phyloP scores from a whole-genome alignment of 1,284 basidiomycete species.

The Phellopilus nigrolimitatus region DNA sequence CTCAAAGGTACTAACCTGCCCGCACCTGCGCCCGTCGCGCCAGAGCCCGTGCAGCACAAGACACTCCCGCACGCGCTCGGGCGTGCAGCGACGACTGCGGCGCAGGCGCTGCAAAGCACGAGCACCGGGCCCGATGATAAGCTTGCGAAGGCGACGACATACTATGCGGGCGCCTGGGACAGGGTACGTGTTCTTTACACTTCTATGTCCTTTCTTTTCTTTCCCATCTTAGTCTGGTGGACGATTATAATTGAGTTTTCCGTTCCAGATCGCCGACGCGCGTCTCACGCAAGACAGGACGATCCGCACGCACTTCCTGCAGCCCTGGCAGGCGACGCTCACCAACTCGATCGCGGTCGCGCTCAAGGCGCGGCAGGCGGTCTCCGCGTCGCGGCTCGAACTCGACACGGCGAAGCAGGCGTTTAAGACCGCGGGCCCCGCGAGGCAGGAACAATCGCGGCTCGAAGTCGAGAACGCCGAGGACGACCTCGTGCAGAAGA shows the following conservation, averaged over 20 bases:
- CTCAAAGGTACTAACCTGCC: constrained; percentile 88
- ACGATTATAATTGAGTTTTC: background rate
- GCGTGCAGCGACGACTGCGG: constrained; percentile 74
- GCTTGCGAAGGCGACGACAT: constrained; percentile 71
- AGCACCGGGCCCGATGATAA: constrained; percentile 53
- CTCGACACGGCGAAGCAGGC: constrained; percentile 68
- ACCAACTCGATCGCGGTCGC: constrained; percentile 79
- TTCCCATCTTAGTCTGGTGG: background rate
- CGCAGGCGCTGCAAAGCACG: constrained; percentile 45
- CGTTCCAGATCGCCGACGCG: constrained; percentile 64
- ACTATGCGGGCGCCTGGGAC: constrained; percentile 84
- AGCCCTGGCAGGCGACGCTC: constrained; percentile 89
- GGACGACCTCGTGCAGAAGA: constrained; percentile 94
- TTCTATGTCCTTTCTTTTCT: background rate
- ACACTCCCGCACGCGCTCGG: constrained; percentile 93
- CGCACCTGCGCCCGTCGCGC: constrained; percentile 59
- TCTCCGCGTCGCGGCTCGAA: constrained; percentile 76
- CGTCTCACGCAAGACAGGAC: constrained; percentile 78
- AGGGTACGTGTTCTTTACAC: constrained; percentile 42
- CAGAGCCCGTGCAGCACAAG: constrained; percentile 69
- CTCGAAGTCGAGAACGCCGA: constrained; percentile 93
- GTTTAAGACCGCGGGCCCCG: constrained; percentile 70
- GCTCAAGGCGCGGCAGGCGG: constrained; percentile 87
- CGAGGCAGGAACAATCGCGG: constrained; percentile 84
- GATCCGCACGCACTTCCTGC: constrained; percentile 73